Conservation (phyloP, 1,284 basidiomycete genomes). For the Naganishia albida region DNA sequence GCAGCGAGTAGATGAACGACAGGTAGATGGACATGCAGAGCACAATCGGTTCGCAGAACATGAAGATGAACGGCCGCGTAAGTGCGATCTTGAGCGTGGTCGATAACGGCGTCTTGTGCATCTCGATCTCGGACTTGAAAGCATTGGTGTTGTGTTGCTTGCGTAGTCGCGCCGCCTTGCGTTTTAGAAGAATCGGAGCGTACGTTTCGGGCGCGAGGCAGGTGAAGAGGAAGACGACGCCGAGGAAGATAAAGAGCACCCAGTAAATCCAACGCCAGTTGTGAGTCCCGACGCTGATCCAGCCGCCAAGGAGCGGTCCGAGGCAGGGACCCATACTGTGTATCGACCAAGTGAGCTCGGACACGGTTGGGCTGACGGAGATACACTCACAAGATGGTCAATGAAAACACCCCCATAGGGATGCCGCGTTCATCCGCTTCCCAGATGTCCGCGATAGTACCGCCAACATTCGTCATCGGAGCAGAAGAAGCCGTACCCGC, state of each 20-base stretch:
- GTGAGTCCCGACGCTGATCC: constrained; percentile 46
- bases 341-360: too few relatives aligned
- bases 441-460: constrained; percentile 56
- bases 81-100: constrained; percentile 49
- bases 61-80: constrained; percentile 52
- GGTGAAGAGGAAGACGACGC: constrained; percentile 43
- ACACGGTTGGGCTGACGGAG: too few relatives aligned
- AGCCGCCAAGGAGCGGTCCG: constrained; percentile 53
- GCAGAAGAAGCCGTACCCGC: constrained; percentile 55
- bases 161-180: constrained; percentile 48
- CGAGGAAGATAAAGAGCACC: constrained; percentile 51
- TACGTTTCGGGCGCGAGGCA: constrained; percentile 54
- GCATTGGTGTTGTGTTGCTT: constrained; percentile 50
- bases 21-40: constrained; percentile 56
- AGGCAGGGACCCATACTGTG: constrained; percentile 54
- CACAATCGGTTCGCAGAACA: constrained; percentile 54
- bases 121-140: constrained; percentile 49
- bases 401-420: constrained; percentile 55
- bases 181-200: constrained; percentile 51
- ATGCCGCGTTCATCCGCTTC: constrained; percentile 52
- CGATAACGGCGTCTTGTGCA: constrained; percentile 43
- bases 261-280: constrained; percentile 57
- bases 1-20: constrained; percentile 55
- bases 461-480: constrained; percentile 57
- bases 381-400: constrained; percentile 13